Percentiles rank a stretch among this genome's conserved stretches.
phyloP scores from a whole-genome alignment of 2,329 filamentous ascomycete species.

The Cercospora citrullina region DNA sequence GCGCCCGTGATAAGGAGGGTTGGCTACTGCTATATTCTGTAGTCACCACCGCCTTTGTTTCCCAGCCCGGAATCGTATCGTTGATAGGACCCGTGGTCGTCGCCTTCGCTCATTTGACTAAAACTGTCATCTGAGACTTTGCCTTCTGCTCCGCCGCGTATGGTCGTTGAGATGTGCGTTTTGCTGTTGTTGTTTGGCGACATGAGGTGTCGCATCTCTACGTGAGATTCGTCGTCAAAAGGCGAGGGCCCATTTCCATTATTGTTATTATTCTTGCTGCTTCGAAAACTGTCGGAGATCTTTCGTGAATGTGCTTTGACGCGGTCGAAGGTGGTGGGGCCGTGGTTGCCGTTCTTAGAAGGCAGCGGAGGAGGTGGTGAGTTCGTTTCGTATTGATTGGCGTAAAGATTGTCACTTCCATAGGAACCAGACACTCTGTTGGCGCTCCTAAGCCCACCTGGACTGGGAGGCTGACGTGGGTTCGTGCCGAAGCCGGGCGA shows the following conservation, averaged over 20 bases:
- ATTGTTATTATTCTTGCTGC: neutral
- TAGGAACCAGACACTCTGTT: slow-evolving; percentile 13
- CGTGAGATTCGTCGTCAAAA: slow-evolving; percentile 2
- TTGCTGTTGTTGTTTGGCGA: neutral
- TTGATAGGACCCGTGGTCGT: neutral
- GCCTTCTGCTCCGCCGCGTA: slow-evolving; percentile 1
- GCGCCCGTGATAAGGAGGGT: neutral
- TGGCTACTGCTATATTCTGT: neutral
- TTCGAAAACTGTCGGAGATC: slow-evolving; percentile 17
- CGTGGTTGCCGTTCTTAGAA: neutral
- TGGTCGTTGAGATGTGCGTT: neutral
- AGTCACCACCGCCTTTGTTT: slow-evolving; percentile 1
- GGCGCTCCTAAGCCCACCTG: neutral
- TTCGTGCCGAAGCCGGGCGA: slow-evolving; percentile 9
- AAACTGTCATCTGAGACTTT: slow-evolving; percentile 10
- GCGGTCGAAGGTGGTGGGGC: neutral
- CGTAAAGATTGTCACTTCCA: slow-evolving; percentile 5
- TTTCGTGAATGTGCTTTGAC: slow-evolving; percentile 16
- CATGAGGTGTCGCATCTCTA: slow-evolving; percentile 14
- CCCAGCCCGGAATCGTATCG: slow-evolving; percentile 11
- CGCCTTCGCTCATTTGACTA: slow-evolving; percentile 4
- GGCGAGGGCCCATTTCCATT: neutral
- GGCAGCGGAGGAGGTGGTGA: neutral
- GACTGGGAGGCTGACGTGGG: slow-evolving; percentile 4
- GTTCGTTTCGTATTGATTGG: neutral